phyloP scores from a whole-genome alignment of 192 early-diverging fungal species.

The Backusella tarrabulga region DNA sequence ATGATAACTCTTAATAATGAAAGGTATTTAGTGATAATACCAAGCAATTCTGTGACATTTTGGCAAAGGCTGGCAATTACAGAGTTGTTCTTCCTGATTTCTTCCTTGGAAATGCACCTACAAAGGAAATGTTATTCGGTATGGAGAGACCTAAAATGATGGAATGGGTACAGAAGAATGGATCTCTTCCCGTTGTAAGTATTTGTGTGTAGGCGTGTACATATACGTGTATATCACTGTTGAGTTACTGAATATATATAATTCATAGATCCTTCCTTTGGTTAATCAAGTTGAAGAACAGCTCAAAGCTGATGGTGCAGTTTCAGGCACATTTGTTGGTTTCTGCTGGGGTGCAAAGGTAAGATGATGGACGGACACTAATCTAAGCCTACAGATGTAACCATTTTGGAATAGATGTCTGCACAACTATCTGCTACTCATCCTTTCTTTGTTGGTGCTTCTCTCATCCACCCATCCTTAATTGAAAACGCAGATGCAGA shows the following conservation, averaged over 20 bases:
- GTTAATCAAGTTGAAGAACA: constrained; percentile 19
- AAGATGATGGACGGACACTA: neutral
- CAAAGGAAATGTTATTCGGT: constrained; percentile 28
- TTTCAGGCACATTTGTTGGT: constrained; percentile 53
- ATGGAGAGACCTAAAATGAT: constrained; percentile 37
- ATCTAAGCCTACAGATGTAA: neutral
- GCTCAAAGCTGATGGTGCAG: constrained; percentile 44
- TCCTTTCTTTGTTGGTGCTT: constrained; percentile 44
- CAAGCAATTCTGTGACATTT: constrained; percentile 61
- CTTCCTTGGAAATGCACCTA: constrained; percentile 48
- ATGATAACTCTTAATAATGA: neutral
- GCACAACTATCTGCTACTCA: constrained; percentile 45
- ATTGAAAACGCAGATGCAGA: constrained; percentile 46
- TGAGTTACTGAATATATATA: neutral
- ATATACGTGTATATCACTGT: neutral
- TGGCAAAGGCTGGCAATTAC: constrained; percentile 46
- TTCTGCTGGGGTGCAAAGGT: constrained; percentile 73
- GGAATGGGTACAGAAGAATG: constrained; percentile 33
- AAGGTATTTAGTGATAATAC: constrained; percentile 40
- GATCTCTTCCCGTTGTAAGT: neutral
- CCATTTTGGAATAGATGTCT: constrained; percentile 32
- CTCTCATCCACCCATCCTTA: constrained; percentile 65
- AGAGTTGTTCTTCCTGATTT: constrained; percentile 63
- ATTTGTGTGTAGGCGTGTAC: neutral
- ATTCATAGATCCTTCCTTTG: neutral